Base-by-base conservation (phyloP, 768 basidiomycete species). In the Sutorius australiensis region DNA sequence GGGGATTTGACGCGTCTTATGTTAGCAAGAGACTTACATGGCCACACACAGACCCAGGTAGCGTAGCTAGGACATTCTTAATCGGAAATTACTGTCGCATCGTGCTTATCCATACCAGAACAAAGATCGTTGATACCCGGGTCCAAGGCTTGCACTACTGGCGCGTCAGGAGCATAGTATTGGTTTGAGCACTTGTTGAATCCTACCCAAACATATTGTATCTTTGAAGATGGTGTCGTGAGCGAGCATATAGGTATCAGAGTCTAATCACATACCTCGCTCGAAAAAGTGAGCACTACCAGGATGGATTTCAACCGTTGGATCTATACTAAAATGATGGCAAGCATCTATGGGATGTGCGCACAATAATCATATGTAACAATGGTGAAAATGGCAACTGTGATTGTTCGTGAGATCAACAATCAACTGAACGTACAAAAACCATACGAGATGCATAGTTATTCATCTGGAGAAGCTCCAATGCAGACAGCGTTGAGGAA, bases 131-230 rank as follows among this genome's bases (percentile, higher is more conserved):
- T 2, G 56, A 57, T 16, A 56, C 44, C 54, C 47, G 42, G n/a
- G 54, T 38, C 56, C 56, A 57, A 0, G n/a, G 17, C 17, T 12
- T 50, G 8, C 13, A 3, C 56, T 57, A 13, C 10, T 3, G 3
- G 5, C 5, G 4, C 9, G 7, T 56, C 30, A 56, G 5, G 0
- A 4, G n/a, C 8, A 0, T 14, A 1, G 19, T 36, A 2, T 19
- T 5, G 1, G 10, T 11, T 36, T 2, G 6, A 27, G 27, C 2
- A 28, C n/a, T 21, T 28, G 24, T n/a, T 14, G 27, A 2, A 17
- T 27, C 11, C 39, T 14, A 59, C 58, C 58, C 58, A 58, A 21
- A 60, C n/a, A 38, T 51, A 55, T 8, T 54, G 39, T 38, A 60
- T 17, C 58, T 60, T 51, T 7, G 3, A 24, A 24, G 24, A 24